Conservation (phyloP, 1,284 basidiomycete genomes). For the Salmacisia buchloeana region DNA sequence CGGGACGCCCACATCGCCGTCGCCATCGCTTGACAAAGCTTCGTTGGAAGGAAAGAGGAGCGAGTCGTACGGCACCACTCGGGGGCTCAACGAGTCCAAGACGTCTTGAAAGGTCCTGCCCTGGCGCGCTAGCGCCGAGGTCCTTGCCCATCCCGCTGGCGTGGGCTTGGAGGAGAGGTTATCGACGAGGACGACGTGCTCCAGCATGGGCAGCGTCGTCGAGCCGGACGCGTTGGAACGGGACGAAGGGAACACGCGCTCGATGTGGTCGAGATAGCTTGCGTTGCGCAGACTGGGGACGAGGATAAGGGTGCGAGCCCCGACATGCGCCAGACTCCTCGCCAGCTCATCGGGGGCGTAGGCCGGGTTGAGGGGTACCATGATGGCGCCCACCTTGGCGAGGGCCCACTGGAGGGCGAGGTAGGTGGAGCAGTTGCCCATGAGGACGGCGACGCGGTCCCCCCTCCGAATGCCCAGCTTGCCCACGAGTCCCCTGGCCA, state of each 20-base stretch:
- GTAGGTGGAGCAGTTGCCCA: slow-evolving; percentile 66
- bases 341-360: slow-evolving; percentile 69
- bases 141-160: slow-evolving; percentile 26
- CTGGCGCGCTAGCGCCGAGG: slow-evolving; percentile 25
- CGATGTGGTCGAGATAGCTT: slow-evolving; percentile 51
- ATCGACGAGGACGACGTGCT: slow-evolving; percentile 65
- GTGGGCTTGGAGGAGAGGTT: slow-evolving; percentile 53
- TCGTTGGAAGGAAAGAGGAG: slow-evolving; percentile 55
- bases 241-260: slow-evolving; percentile 62
- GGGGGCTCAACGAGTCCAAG: slow-evolving; percentile 18
- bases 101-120: slow-evolving; percentile 25
- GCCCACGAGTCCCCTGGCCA: slow-evolving; percentile 62
- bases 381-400: slow-evolving; percentile 69
- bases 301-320: slow-evolving; percentile 66
- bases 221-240: slow-evolving; percentile 56
- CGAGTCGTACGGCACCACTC: slow-evolving; percentile 31
- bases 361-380: slow-evolving; percentile 76
- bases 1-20: slow-evolving; percentile 21
- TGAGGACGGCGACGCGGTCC: slow-evolving; percentile 71
- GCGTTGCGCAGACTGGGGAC: slow-evolving; percentile 58
- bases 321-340: slow-evolving; percentile 60
- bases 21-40: slow-evolving; percentile 53
- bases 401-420: slow-evolving; percentile 76
- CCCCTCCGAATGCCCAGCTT: slow-evolving; percentile 67
- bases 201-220: slow-evolving; percentile 59